phyloP scores from a whole-genome alignment of 805 yeast species.

The Wickerhamomyces tratensis region DNA sequence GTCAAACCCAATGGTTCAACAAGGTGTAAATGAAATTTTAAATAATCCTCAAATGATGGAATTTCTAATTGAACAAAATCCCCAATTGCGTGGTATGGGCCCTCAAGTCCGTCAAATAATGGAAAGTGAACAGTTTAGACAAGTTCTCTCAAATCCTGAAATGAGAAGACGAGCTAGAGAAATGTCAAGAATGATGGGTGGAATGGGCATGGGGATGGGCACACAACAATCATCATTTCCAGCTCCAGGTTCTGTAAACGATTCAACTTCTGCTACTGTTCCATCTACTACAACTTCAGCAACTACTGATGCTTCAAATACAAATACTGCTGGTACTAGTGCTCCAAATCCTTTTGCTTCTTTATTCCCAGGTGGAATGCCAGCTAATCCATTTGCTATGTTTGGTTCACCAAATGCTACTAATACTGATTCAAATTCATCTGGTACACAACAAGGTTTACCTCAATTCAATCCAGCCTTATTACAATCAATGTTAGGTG shows the following conservation, averaged over 20 bases:
- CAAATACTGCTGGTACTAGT: constrained; percentile 15
- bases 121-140: constrained; percentile 76
- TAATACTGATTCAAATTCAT: constrained; percentile 15
- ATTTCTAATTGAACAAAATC: constrained; percentile 69
- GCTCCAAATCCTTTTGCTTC: constrained; percentile 42
- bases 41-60: constrained; percentile 86
- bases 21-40: constrained; percentile 72
- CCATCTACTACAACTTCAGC: constrained; percentile 9
- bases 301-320: constrained; percentile 9
- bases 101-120: constrained; percentile 82
- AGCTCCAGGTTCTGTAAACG: constrained; percentile 33
- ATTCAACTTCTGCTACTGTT: constrained; percentile 15
- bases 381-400: constrained; percentile 34
- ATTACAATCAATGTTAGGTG: constrained; percentile 37
- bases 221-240: constrained; percentile 30
- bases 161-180: constrained; percentile 76
- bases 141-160: constrained; percentile 75
- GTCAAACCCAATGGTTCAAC: constrained; percentile 74
- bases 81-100: constrained; percentile 78
- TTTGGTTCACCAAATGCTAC: constrained; percentile 16
- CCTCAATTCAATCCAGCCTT: constrained; percentile 41
- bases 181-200: constrained; percentile 46
- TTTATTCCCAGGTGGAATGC: constrained; percentile 25
- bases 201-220: constrained; percentile 9
- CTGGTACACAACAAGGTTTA: constrained; percentile 18